Conservation (phyloP, 768 basidiomycete species). For the Amanita subjunquillea region DNA sequence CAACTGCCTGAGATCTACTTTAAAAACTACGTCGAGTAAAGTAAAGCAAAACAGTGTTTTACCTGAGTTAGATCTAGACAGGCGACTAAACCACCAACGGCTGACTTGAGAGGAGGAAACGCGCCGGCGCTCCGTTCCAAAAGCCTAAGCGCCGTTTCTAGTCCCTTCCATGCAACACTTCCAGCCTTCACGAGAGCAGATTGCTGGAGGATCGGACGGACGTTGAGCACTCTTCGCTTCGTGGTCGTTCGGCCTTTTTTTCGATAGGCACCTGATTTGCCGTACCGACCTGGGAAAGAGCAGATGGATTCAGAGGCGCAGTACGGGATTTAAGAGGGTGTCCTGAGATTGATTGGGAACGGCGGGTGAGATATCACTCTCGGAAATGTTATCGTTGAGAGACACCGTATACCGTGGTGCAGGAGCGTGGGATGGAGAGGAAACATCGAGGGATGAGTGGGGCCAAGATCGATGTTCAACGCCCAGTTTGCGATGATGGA, state of each 20-base stretch:
- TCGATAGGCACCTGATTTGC: too few species aligned
- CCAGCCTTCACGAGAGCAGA: background rate
- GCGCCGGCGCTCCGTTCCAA: background rate
- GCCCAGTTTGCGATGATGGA: background rate
- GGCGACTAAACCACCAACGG: slow-evolving; percentile 5
- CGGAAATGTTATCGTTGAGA: background rate
- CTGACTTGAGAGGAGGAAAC: slow-evolving; percentile 3
- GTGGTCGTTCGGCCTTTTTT: background rate
- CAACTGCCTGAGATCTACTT: slow-evolving; percentile 5
- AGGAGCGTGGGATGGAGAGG: background rate
- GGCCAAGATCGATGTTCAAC: background rate
- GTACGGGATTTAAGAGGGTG: too few species aligned
- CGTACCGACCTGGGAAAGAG: background rate
- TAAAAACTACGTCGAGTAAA: slow-evolving; percentile 1
- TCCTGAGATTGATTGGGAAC: background rate
- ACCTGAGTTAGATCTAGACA: slow-evolving; percentile 7
- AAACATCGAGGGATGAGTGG: background rate
- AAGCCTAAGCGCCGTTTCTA: slow-evolving; percentile 5
- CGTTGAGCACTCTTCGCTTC: background rate
- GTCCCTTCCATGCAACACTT: slow-evolving; percentile 1
- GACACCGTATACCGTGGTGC: background rate
- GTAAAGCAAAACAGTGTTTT: slow-evolving; percentile 2
- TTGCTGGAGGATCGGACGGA: too few species aligned
- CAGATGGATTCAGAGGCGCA: too few species aligned
- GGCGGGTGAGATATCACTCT: background rate